phyloP scores from a whole-genome alignment of 345 rosid genomes.

The Eucalyptus marginata region DNA sequence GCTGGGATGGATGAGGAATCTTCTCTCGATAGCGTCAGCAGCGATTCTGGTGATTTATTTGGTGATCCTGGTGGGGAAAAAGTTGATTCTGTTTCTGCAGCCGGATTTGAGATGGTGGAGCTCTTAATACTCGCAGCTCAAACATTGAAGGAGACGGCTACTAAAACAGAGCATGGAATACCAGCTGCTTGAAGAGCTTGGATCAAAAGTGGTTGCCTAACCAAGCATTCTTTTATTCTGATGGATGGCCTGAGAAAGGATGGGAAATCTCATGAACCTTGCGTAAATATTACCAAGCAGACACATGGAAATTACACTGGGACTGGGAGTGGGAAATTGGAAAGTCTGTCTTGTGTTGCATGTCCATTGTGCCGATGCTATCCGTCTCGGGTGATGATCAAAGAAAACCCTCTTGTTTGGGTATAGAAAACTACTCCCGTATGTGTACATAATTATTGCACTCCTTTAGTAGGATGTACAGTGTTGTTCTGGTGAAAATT shows the following conservation, averaged over 20 bases:
- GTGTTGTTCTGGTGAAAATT: background rate
- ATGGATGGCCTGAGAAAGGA: background rate
- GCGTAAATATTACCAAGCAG: background rate
- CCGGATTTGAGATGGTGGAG: constrained; percentile 97
- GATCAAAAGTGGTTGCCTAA: background rate
- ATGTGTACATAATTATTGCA: background rate
- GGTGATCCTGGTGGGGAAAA: constrained; percentile 31
- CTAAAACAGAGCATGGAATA: background rate
- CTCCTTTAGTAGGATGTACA: background rate
- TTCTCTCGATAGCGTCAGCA: constrained; percentile 3
- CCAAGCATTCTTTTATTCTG: background rate
- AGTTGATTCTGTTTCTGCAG: constrained; percentile 69
- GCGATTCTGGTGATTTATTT: background rate
- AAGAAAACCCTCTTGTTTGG: background rate
- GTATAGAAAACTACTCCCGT: background rate
- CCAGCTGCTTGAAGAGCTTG: background rate
- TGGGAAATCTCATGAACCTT: background rate
- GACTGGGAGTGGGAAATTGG: background rate
- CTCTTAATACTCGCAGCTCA: constrained; percentile 75
- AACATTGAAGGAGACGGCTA: constrained; percentile 21
- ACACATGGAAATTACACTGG: background rate
- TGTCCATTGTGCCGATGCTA: too few relatives aligned
- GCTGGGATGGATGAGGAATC: constrained; percentile 49
- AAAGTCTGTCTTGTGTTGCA: background rate
- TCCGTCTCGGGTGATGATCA: background rate